A percentile compares a stretch with the other conserved stretches of the same genome.
These are phyloP conservation scores for Pseudogymnoascus sp. DNA, from an alignment of 2,329 filamentous ascomycete species.

Conservation along the genomic window DNA sequence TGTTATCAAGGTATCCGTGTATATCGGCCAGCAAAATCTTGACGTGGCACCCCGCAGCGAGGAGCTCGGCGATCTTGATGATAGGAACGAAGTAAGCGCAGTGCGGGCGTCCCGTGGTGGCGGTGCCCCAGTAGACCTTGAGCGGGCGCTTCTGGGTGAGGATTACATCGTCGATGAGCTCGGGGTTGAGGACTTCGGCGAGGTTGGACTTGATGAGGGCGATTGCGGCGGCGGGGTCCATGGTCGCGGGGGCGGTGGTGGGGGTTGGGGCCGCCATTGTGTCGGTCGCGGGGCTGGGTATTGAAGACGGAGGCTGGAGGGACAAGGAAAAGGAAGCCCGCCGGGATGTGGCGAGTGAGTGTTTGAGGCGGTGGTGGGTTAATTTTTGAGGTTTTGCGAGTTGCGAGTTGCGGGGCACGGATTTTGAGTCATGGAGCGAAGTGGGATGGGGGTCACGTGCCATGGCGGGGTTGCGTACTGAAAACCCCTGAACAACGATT, in stretches of 20 bases:
- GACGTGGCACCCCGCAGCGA: conserved; percentile 75
- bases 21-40: conserved; percentile 67
- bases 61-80: conserved; percentile 82
- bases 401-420: not conserved
- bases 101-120: conserved; percentile 80
- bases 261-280: not conserved
- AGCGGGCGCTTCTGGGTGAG: conserved; percentile 61
- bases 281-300: not conserved
- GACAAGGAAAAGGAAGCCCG: not conserved
- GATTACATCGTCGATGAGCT: conserved; percentile 69
- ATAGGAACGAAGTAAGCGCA: conserved; percentile 83
- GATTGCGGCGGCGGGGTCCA: conserved; percentile 52
- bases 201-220: conserved; percentile 73
- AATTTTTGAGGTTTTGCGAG: conserved; percentile 1
- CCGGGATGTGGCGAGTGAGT: not conserved
- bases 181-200: conserved; percentile 72
- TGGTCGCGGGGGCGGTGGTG: conserved; percentile 9
- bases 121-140: conserved; percentile 81
- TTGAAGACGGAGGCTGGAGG: not conserved
- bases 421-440: conserved; percentile 5
- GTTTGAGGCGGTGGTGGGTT: not conserved
- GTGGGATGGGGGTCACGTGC: not conserved
- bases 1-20: conserved; percentile 71
- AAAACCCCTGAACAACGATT: not conserved
- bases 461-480: not conserved